Evolutionary conservation across 495 filamentous ascomycete species (phyloP).

Genomic region (Cladorrhinum samala): DNA sequence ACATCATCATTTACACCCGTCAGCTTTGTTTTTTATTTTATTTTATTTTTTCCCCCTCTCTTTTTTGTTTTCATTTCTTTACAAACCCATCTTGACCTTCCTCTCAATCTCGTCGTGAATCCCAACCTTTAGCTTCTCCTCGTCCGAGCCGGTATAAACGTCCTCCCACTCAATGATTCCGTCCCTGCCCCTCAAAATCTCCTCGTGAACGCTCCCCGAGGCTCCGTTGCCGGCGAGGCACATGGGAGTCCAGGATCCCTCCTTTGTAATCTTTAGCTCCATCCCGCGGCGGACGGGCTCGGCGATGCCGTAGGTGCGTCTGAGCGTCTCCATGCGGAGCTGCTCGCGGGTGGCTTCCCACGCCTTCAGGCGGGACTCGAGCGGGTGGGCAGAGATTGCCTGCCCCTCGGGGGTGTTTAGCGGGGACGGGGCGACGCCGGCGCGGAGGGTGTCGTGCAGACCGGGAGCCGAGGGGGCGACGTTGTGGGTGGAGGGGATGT

Average conservation of each 20-base stretch:
- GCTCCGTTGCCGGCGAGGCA: conserved; percentile 36
- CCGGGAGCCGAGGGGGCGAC: conserved; percentile 85
- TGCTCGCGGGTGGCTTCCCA: conserved; percentile 82
- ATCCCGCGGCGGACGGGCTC: conserved; percentile 91
- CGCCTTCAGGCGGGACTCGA: conserved; percentile 76
- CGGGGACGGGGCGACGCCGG: conserved; percentile 59
- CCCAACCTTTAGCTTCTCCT: conserved; percentile 55
- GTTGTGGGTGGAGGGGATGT: conserved; percentile 46
- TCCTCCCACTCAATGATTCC: conserved; percentile 80
- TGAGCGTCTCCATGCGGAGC: conserved; percentile 79
- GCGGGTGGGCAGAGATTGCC: conserved; percentile 68
- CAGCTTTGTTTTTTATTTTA: too few species aligned
- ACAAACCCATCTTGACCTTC: conserved; percentile 55
- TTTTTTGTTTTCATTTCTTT: too few species aligned
- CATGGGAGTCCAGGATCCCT: conserved; percentile 48
- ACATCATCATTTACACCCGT: neutral
- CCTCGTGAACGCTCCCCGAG: conserved; percentile 64
- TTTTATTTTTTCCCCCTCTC: too few species aligned
- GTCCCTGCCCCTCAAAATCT: conserved; percentile 78
- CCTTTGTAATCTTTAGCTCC: conserved; percentile 77
- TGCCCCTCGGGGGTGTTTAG: conserved; percentile 32
- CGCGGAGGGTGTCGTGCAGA: conserved; percentile 84
- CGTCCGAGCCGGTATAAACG: conserved; percentile 71
- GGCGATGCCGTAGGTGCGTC: conserved; percentile 83
- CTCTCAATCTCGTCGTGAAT: conserved; percentile 94